Conservation (phyloP, 257 asterid genomes). For the Paraleonurus japonicus region DNA sequence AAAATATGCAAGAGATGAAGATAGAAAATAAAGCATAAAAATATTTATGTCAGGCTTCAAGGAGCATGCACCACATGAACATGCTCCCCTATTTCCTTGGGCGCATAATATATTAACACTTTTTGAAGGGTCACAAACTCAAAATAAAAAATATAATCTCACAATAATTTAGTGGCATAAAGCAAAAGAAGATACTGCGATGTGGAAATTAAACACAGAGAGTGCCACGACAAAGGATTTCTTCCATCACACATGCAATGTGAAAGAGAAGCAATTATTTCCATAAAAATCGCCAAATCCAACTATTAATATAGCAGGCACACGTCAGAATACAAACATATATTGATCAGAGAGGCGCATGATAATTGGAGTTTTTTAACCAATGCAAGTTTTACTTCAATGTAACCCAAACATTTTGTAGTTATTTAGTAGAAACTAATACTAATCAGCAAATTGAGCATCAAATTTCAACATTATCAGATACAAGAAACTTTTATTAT, state of each 20-base stretch:
- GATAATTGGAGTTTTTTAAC: neutral
- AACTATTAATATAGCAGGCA: neutral
- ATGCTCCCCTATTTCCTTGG: neutral
- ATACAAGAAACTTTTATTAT: neutral
- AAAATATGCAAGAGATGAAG: constrained; percentile 10
- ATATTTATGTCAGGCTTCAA: neutral
- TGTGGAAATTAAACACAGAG: neutral
- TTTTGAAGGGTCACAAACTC: neutral
- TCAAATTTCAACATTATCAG: neutral
- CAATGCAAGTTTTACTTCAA: neutral
- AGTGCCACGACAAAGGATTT: neutral
- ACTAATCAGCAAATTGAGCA: neutral
- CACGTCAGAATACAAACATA: neutral
- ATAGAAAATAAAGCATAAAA: neutral
- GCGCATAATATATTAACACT: neutral
- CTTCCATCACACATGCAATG: neutral
- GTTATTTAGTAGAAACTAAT: neutral
- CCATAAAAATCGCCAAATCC: neutral
- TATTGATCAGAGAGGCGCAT: neutral
- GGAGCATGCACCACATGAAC: constrained; percentile 13
- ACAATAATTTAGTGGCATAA: neutral
- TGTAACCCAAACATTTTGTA: neutral
- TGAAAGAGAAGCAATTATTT: neutral
- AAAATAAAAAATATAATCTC: neutral
- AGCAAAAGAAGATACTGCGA: neutral